A percentile compares a stretch with the other conserved stretches of the same genome.
phyloP scores from a whole-genome alignment of 805 yeast genomes.

The Zygotorulaspora sp. region DNA sequence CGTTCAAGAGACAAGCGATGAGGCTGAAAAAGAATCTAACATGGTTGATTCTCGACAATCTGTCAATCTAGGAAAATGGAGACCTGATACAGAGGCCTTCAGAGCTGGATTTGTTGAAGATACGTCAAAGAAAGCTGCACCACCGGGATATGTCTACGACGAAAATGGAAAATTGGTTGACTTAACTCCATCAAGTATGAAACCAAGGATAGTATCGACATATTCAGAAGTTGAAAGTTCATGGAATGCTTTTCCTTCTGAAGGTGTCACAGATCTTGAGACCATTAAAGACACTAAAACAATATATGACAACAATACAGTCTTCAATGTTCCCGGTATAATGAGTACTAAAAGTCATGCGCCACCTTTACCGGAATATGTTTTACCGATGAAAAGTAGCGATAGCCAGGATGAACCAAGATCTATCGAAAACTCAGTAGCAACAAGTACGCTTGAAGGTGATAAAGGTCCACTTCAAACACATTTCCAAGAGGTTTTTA shows the following conservation, averaged over 20 bases:
- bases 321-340: conserved; percentile 36
- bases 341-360: conserved; percentile 24
- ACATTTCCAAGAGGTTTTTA: conserved; percentile 14
- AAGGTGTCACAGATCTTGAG: conserved; percentile 27
- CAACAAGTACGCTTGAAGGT: conserved; percentile 9
- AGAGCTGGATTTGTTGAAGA: conserved; percentile 40
- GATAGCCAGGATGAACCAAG: conserved; percentile 14
- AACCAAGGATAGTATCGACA: conserved; percentile 28
- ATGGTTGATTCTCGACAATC: conserved; percentile 14
- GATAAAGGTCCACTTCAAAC: conserved; percentile 13
- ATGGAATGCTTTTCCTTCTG: conserved; percentile 37
- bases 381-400: conserved; percentile 5
- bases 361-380: conserved; percentile 34
- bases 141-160: conserved; percentile 35
- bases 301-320: conserved; percentile 34
- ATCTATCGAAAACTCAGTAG: conserved; percentile 8
- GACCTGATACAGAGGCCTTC: conserved; percentile 46
- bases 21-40: conserved; percentile 9
- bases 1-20: neutral
- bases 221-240: conserved; percentile 34
- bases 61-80: conserved; percentile 39
- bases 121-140: conserved; percentile 35
- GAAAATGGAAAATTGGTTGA: conserved; percentile 33
- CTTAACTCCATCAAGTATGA: conserved; percentile 31
- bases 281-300: conserved; percentile 36